A percentile compares a stretch with the other conserved stretches of the same genome.
Evolutionary conservation across 352 stramenopile species (phyloP).

Genomic region (Globisporangium uncinulatum): DNA sequence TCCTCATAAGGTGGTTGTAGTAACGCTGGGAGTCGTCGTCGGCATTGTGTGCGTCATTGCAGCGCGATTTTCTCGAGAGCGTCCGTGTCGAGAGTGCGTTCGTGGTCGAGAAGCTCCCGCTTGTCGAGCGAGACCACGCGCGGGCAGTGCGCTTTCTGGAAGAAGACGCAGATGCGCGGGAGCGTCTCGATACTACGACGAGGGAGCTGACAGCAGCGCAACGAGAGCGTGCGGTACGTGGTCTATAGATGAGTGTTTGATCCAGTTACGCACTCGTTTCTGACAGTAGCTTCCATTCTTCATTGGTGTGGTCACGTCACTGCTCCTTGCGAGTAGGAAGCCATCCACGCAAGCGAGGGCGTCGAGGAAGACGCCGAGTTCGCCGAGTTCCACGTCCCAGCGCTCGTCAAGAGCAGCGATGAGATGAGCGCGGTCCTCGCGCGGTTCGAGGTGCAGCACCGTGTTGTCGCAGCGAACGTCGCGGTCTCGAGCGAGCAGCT

Average conservation of each 20-base stretch:
- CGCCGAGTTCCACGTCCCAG: slow-evolving; percentile 57
- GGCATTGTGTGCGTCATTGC: neutral
- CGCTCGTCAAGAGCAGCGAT: slow-evolving; percentile 50
- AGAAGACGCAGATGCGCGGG: slow-evolving; percentile 31
- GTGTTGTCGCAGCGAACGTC: slow-evolving; percentile 17
- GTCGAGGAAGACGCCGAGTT: slow-evolving; percentile 77
- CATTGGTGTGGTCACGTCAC: too few relatives aligned
- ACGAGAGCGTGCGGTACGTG: slow-evolving; percentile 37
- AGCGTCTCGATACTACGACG: slow-evolving; percentile 24
- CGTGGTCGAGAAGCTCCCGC: slow-evolving; percentile 46
- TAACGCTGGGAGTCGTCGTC: neutral
- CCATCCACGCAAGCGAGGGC: slow-evolving; percentile 48
- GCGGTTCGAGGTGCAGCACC: slow-evolving; percentile 25
- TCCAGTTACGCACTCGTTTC: neutral
- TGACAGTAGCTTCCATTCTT: too few relatives aligned
- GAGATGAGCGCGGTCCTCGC: slow-evolving; percentile 47
- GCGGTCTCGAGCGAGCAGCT: slow-evolving; percentile 14
- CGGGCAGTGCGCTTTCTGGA: slow-evolving; percentile 32
- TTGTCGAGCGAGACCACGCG: slow-evolving; percentile 51
- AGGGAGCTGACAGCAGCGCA: slow-evolving; percentile 22
- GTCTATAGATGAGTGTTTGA: neutral
- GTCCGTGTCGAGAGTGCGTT: slow-evolving; percentile 37
- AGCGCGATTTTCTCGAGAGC: slow-evolving; percentile 49
- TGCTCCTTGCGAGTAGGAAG: slow-evolving; percentile 15
- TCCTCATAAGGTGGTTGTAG: too few relatives aligned